A percentile compares a stretch with the other conserved stretches of the same genome.
phyloP scores from a whole-genome alignment of 2,329 filamentous ascomycete species.

The Ciborinia camelliae region DNA sequence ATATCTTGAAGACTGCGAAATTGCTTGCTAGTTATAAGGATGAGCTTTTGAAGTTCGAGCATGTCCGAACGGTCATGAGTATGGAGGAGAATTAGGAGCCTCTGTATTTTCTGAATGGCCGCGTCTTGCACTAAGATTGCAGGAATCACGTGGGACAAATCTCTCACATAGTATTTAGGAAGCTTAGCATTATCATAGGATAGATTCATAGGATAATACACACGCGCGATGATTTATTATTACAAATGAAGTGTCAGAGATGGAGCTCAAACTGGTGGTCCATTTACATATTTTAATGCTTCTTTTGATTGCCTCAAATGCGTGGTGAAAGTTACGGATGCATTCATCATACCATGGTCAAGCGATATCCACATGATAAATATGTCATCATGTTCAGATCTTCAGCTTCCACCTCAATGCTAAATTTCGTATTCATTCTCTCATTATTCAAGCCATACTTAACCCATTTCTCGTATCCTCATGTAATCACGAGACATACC shows the following conservation, averaged over 20 bases:
- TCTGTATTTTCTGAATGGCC: neutral
- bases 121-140: neutral
- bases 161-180: neutral
- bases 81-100: neutral
- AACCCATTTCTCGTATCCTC: neutral
- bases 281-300: too few species aligned
- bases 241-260: neutral
- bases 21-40: constrained; percentile 33
- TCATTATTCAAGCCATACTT: neutral
- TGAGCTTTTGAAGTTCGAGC: constrained; percentile 27
- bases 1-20: constrained; percentile 34
- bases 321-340: too few species aligned
- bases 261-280: neutral
- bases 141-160: neutral
- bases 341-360: neutral
- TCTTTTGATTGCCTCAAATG: neutral
- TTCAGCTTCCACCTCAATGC: neutral
- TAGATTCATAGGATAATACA: neutral
- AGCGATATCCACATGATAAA: neutral
- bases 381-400: neutral
- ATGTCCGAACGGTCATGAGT: constrained; percentile 30
- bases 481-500: neutral
- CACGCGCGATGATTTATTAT: neutral
- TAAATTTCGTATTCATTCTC: neutral
- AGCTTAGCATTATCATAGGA: neutral